These are phyloP conservation scores for Leccinum cinnamomeum DNA, from an alignment of 1,284 basidiomycete species.

Conservation along the genomic window DNA sequence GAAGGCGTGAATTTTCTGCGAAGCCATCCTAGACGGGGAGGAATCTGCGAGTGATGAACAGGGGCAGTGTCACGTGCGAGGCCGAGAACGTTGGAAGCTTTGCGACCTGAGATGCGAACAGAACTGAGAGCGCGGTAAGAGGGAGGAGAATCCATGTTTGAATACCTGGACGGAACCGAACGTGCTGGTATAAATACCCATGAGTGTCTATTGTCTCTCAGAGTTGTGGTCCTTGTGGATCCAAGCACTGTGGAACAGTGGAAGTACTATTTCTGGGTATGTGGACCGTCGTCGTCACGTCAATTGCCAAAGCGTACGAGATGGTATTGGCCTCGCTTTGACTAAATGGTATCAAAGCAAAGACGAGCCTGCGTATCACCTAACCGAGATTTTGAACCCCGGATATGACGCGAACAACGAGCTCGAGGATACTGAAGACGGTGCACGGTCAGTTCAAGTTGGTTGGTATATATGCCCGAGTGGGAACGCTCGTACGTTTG, in stretches of 20 bases:
- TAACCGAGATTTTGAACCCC: not conserved
- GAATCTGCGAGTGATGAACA: not conserved
- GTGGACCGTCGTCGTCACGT: not conserved
- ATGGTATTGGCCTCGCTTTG: not conserved
- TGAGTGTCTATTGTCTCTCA: not conserved
- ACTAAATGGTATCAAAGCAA: not conserved
- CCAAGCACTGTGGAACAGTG: not conserved
- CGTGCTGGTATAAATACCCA: not conserved
- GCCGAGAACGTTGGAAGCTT: not conserved
- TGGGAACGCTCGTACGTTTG: too few relatives aligned
- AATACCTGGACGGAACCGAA: not conserved
- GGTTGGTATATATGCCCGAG: too few relatives aligned
- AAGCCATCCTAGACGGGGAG: not conserved
- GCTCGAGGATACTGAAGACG: not conserved
- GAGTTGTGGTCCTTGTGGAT: not conserved
- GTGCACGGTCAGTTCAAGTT: too few relatives aligned
- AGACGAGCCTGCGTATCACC: not conserved
- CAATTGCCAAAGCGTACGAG: not conserved
- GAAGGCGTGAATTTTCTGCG: not conserved
- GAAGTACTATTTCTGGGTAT: not conserved
- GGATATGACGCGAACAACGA: not conserved
- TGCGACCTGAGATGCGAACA: not conserved
- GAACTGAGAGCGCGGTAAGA: not conserved
- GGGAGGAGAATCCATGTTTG: not conserved
- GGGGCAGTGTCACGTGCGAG: not conserved